Conservation (phyloP, 768 basidiomycete genomes). For the Mycena capillaripes region DNA sequence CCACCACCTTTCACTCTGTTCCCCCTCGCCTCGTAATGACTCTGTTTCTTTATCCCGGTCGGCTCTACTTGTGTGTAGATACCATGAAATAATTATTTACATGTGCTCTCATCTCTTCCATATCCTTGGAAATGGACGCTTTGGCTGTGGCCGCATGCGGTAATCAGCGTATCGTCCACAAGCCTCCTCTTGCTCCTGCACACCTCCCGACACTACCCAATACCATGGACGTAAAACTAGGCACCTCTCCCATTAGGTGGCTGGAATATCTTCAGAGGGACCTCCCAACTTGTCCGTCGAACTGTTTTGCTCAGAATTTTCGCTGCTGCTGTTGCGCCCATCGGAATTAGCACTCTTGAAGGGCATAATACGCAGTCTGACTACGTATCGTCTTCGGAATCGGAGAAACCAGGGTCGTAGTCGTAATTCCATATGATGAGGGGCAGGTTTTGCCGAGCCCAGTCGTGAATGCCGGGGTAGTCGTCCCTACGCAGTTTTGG, state of each 20-base stretch:
- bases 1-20: neutral
- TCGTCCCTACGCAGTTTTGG: conserved; percentile 9
- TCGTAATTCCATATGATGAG: conserved; percentile 5
- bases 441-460: conserved; percentile 12
- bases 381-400: conserved; percentile 13
- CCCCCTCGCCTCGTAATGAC: conserved; percentile 13
- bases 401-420: conserved; percentile 2
- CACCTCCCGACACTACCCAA: too few relatives aligned
- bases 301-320: too few relatives aligned
- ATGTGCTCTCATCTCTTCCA: neutral
- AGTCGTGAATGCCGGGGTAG: conserved; percentile 6
- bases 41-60: conserved; percentile 20
- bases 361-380: neutral
- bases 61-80: conserved; percentile 20
- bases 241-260: too few relatives aligned
- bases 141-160: too few relatives aligned
- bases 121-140: too few relatives aligned
- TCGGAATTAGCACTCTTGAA: too few relatives aligned
- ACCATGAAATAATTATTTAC: conserved; percentile 31
- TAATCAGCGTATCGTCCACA: too few relatives aligned
- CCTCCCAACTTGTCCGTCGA: too few relatives aligned
- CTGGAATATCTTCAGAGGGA: too few relatives aligned
- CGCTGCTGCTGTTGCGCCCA: too few relatives aligned
- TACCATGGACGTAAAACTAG: too few relatives aligned
- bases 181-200: too few relatives aligned